Evolutionary conservation across 139 green algal species (phyloP).

Genomic region (Zygnema circumcarinatum): DNA sequence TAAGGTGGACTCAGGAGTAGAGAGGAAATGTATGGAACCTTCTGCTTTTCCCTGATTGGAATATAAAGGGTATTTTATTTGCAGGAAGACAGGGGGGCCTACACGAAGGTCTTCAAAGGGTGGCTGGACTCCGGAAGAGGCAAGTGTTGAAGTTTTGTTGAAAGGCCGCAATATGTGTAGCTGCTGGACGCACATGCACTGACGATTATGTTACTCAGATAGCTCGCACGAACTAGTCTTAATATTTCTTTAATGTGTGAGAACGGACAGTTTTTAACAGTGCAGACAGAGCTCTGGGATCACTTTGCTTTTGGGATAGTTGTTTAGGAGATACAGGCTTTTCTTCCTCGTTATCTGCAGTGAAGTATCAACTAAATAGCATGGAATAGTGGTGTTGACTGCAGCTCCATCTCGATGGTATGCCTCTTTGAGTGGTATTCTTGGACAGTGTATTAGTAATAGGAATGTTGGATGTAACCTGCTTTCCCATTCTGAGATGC

Average conservation of each 20-base stretch:
- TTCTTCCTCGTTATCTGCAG: too few relatives aligned
- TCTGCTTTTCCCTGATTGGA: neutral
- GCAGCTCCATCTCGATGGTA: too few relatives aligned
- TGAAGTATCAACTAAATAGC: too few relatives aligned
- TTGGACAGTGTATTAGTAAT: too few relatives aligned
- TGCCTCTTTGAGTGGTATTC: too few relatives aligned
- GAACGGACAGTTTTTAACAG: neutral
- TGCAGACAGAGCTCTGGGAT: neutral
- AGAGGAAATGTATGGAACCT: too few relatives aligned
- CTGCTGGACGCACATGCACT: too few relatives aligned
- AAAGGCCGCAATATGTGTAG: neutral
- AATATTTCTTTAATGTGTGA: neutral
- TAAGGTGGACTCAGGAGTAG: neutral
- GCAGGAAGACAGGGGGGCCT: slow-evolving; percentile 61
- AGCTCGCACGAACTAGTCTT: too few relatives aligned
- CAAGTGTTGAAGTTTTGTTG: slow-evolving; percentile 16
- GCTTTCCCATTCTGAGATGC: too few relatives aligned
- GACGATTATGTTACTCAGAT: too few relatives aligned
- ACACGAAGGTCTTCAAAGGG: slow-evolving; percentile 65
- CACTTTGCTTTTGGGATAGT: neutral
- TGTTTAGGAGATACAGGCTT: neutral
- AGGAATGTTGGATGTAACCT: too few relatives aligned
- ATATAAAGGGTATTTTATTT: neutral
- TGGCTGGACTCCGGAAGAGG: slow-evolving; percentile 67
- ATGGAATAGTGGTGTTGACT: too few relatives aligned